Evolutionary conservation across 2,329 filamentous ascomycete species (phyloP).

Genomic region (Nannizziopsis barbatae): DNA sequence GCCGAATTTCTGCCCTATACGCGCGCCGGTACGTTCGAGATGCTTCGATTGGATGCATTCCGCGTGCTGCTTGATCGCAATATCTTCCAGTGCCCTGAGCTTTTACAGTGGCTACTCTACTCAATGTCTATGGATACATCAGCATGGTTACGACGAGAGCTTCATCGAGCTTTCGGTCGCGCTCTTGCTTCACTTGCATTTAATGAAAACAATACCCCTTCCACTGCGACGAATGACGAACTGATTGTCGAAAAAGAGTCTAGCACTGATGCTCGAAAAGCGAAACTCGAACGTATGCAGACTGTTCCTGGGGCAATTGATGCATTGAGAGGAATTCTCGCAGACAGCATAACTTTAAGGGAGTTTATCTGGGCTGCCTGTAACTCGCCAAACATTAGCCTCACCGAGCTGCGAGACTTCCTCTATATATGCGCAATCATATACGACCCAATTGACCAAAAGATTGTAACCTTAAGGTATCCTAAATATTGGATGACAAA

Average conservation of each 20-base stretch:
- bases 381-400: slow-evolving; percentile 40
- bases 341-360: slow-evolving; percentile 40
- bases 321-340: slow-evolving; percentile 45
- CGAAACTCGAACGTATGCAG: slow-evolving; percentile 44
- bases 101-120: slow-evolving; percentile 48
- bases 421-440: slow-evolving; percentile 48
- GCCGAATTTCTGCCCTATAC: slow-evolving; percentile 53
- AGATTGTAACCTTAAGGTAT: slow-evolving; percentile 41
- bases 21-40: slow-evolving; percentile 47
- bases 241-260: slow-evolving; percentile 50
- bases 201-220: slow-evolving; percentile 35
- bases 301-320: slow-evolving; percentile 48
- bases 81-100: slow-evolving; percentile 40
- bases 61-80: slow-evolving; percentile 47
- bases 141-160: slow-evolving; percentile 44
- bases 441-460: slow-evolving; percentile 42
- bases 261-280: slow-evolving; percentile 41
- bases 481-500: slow-evolving; percentile 48
- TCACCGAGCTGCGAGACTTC: slow-evolving; percentile 46
- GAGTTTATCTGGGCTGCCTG: slow-evolving; percentile 47
- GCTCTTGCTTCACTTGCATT: slow-evolving; percentile 50
- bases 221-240: slow-evolving; percentile 26
- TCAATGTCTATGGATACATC: slow-evolving; percentile 48
- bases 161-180: slow-evolving; percentile 44
- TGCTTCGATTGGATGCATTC: slow-evolving; percentile 50